Evolutionary conservation across 805 yeast species (phyloP).

Genomic region (Ogataea neopini): DNA sequence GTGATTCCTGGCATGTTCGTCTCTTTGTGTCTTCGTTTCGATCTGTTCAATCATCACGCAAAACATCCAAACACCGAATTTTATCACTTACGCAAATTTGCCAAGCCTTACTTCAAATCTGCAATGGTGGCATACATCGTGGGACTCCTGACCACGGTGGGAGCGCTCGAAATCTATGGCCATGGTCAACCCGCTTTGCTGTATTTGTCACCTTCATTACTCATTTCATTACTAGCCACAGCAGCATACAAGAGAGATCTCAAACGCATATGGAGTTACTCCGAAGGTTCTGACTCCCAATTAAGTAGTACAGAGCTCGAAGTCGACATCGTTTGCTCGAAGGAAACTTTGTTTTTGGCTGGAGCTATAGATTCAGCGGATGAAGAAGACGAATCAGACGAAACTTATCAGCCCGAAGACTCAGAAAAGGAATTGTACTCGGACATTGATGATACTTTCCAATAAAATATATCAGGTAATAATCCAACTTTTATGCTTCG

Average conservation of each 20-base stretch:
- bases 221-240: constrained; percentile 34
- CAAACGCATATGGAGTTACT: constrained; percentile 40
- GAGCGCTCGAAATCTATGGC: constrained; percentile 39
- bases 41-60: constrained; percentile 44
- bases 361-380: constrained; percentile 26
- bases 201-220: constrained; percentile 55
- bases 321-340: constrained; percentile 23
- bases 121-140: constrained; percentile 48
- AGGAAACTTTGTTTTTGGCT: constrained; percentile 27
- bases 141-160: constrained; percentile 47
- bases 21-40: constrained; percentile 55
- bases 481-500: too few relatives aligned
- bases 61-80: constrained; percentile 35
- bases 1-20: constrained; percentile 59
- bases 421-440: constrained; percentile 8
- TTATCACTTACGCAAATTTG: constrained; percentile 40
- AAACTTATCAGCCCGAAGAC: constrained; percentile 20
- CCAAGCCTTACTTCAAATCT: constrained; percentile 47
- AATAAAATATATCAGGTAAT: background rate
- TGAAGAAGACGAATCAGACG: constrained; percentile 28
- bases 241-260: constrained; percentile 47
- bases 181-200: constrained; percentile 69
- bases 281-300: constrained; percentile 28
- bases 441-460: background rate
- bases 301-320: constrained; percentile 12